Conservation (phyloP, 495 filamentous ascomycete genomes). For the Aspergillus carlsbadensis region DNA sequence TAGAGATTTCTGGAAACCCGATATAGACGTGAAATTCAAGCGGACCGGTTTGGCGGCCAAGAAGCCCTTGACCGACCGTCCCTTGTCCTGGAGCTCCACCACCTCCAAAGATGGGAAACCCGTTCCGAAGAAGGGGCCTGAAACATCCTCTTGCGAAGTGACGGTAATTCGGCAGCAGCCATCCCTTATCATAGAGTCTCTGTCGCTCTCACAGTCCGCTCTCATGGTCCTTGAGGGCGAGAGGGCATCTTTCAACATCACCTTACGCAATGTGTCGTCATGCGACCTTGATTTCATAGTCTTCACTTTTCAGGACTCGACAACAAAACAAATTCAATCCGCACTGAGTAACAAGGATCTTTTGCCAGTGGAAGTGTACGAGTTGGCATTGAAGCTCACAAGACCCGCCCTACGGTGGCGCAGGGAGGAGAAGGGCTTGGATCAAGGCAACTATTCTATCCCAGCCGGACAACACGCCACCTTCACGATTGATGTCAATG, state of each 20-base stretch:
- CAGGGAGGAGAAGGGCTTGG: slow-evolving; percentile 50
- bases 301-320: slow-evolving; percentile 88
- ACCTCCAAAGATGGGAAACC: slow-evolving; percentile 42
- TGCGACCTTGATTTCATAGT: slow-evolving; percentile 79
- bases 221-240: slow-evolving; percentile 92
- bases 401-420: slow-evolving; percentile 71
- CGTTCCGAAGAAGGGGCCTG: slow-evolving; percentile 34
- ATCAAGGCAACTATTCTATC: slow-evolving; percentile 54
- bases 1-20: slow-evolving; percentile 68
- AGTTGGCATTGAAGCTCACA: slow-evolving; percentile 74
- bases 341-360: slow-evolving; percentile 74
- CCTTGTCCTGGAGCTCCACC: slow-evolving; percentile 53
- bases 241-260: slow-evolving; percentile 70
- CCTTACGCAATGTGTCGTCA: slow-evolving; percentile 74
- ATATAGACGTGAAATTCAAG: slow-evolving; percentile 71
- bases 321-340: slow-evolving; percentile 69
- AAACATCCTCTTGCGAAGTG: slow-evolving; percentile 43
- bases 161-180: slow-evolving; percentile 80
- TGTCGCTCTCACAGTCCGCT: slow-evolving; percentile 78
- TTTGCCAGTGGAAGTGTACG: slow-evolving; percentile 74
- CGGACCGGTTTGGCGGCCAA: slow-evolving; percentile 64
- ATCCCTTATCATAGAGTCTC: slow-evolving; percentile 67
- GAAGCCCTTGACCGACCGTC: slow-evolving; percentile 51
- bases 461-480: slow-evolving; percentile 64
- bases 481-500: slow-evolving; percentile 81